These are phyloP conservation scores for Aquilaria malaccensis DNA, from an alignment of 345 rosid species.

Conservation along the genomic window DNA sequence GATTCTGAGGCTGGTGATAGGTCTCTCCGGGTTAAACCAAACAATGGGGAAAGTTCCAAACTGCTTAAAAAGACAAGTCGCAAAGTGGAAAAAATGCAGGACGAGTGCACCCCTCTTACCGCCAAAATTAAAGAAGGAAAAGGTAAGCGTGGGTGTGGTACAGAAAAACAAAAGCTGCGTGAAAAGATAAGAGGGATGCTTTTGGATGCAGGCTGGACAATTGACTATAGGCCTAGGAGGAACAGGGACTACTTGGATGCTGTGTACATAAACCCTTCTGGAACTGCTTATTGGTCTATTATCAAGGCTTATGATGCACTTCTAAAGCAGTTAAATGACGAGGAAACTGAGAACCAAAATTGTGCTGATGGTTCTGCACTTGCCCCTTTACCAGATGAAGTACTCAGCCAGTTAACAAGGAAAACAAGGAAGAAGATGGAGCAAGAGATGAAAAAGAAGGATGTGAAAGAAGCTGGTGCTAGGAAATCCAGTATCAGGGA, in stretches of 20 bases:
- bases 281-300: constrained; percentile 94
- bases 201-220: constrained; percentile 84
- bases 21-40: constrained; percentile 30
- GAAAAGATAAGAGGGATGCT: constrained; percentile 83
- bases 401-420: constrained; percentile 55
- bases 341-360: constrained; percentile 31
- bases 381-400: constrained; percentile 62
- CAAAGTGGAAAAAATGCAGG: constrained; percentile 35
- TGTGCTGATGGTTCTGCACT: constrained; percentile 39
- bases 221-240: constrained; percentile 84
- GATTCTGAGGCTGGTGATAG: constrained; percentile 46
- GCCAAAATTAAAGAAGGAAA: constrained; percentile 41
- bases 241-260: constrained; percentile 86
- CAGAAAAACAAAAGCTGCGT: constrained; percentile 88
- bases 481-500: constrained; percentile 26
- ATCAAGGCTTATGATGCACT: constrained; percentile 94
- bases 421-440: constrained; percentile 68
- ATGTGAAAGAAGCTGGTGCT: constrained; percentile 25
- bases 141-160: constrained; percentile 78
- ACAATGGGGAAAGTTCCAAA: constrained; percentile 28
- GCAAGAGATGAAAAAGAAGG: constrained; percentile 45
- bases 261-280: constrained; percentile 78
- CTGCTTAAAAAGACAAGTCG: constrained; percentile 22
- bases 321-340: constrained; percentile 50
- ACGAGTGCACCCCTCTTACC: constrained; percentile 25